A percentile compares a stretch with the other conserved stretches of the same genome.
phyloP scores from a whole-genome alignment of 768 basidiomycete genomes.

The Suillus plorans region DNA sequence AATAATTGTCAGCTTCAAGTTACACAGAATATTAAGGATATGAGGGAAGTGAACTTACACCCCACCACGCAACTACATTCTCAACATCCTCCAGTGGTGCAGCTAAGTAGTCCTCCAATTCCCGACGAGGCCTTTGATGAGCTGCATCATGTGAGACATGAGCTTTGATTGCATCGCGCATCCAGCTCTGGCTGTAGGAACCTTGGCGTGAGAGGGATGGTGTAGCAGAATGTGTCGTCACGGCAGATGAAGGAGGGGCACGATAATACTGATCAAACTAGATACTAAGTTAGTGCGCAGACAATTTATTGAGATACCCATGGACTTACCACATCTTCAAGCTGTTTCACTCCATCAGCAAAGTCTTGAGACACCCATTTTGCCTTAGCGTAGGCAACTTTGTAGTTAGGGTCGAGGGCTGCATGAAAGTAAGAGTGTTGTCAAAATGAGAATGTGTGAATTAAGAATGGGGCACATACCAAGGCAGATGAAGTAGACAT shows the following conservation, averaged over 20 bases:
- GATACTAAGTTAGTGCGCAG: neutral
- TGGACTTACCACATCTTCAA: neutral
- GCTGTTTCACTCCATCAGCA: neutral
- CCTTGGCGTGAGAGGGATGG: neutral
- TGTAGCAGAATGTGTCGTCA: neutral
- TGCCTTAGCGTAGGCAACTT: slow-evolving; percentile 2
- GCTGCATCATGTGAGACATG: neutral
- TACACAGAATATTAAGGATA: neutral
- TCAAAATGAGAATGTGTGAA: slow-evolving; percentile 1
- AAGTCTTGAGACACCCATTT: neutral
- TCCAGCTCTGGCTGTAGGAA: neutral
- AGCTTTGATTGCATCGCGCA: slow-evolving; percentile 1
- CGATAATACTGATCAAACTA: neutral
- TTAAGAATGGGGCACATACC: neutral
- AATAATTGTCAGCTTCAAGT: slow-evolving; percentile 3
- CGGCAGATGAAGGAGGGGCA: neutral
- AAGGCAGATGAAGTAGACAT: slow-evolving; percentile 5
- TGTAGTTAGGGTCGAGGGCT: slow-evolving; percentile 7
- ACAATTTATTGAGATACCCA: neutral
- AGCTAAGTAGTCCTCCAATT: neutral
- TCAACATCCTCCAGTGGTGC: slow-evolving; percentile 6
- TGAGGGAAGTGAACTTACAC: slow-evolving; percentile 1
- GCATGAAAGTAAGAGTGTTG: neutral
- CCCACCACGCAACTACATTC: slow-evolving; percentile 1
- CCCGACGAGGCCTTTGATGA: neutral